These are phyloP conservation scores for Tilletia walkeri DNA, from an alignment of 1,284 basidiomycete genomes.

Conservation along the genomic window DNA sequence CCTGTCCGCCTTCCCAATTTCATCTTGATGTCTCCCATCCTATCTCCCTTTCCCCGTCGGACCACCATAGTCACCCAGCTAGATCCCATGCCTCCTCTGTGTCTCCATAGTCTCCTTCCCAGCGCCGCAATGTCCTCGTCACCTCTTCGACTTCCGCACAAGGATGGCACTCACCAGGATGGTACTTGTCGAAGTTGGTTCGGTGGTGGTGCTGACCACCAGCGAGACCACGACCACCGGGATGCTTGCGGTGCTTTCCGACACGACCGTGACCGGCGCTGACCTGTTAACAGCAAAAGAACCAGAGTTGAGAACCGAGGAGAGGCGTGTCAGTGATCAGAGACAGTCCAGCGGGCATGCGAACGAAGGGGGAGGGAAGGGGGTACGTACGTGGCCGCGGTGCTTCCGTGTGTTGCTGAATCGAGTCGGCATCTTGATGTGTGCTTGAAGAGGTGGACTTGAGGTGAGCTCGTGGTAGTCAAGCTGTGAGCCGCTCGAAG, in stretches of 20 bases:
- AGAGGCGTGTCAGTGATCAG: background rate
- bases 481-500: background rate
- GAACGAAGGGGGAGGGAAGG: background rate
- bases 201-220: slow-evolving; percentile 99
- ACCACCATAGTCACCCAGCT: no score
- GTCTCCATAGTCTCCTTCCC: no score
- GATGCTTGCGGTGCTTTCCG: slow-evolving; percentile 99
- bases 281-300: slow-evolving; percentile 64
- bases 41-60: no score
- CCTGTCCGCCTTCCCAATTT: no score
- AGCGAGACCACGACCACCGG: slow-evolving; percentile 99
- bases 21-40: no score
- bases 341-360: background rate
- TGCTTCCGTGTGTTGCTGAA: slow-evolving; percentile 96
- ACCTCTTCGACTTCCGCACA: no score
- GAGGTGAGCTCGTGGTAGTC: background rate
- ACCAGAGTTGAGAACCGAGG: background rate
- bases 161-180: slow-evolving; percentile 43
- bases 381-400: slow-evolving; percentile 65
- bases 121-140: no score
- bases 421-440: slow-evolving; percentile 76
- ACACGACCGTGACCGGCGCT: slow-evolving; percentile 94
- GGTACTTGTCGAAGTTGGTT: slow-evolving; percentile 59
- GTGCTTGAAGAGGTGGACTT: slow-evolving; percentile 1
- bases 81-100: no score